These are phyloP conservation scores for Scolecobasidium constrictum DNA, from an alignment of 2,329 filamentous ascomycete genomes.

Conservation along the genomic window DNA sequence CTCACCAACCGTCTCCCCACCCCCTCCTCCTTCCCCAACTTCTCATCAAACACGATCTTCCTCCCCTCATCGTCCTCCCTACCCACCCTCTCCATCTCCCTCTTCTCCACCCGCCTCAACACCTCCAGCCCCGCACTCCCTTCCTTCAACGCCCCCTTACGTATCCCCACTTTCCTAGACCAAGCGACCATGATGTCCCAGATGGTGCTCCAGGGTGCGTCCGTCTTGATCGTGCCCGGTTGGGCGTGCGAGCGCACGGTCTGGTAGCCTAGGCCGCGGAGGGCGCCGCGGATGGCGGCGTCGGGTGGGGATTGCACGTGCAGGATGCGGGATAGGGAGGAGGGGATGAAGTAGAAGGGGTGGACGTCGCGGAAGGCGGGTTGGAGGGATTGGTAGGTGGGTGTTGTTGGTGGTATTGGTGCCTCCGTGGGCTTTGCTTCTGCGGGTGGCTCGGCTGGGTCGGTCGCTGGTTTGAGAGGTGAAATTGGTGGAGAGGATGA, in stretches of 20 bases:
- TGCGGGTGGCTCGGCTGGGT: too few relatives aligned
- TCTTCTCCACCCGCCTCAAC: conserved; percentile 30
- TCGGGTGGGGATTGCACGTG: conserved; percentile 74
- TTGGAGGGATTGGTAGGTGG: conserved; percentile 19
- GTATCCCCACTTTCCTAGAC: conserved; percentile 51
- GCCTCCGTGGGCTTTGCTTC: conserved; percentile 5
- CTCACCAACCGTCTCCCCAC: conserved; percentile 58
- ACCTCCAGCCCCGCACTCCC: conserved; percentile 64
- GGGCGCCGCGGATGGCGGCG: conserved; percentile 67
- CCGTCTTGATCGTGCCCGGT: conserved; percentile 81
- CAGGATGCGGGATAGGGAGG: conserved; percentile 61
- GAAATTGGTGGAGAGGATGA: too few relatives aligned
- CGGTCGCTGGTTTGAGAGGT: too few relatives aligned
- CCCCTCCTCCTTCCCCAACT: conserved; percentile 58
- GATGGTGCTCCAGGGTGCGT: conserved; percentile 80
- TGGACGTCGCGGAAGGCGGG: conserved; percentile 49
- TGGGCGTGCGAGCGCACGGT: conserved; percentile 83
- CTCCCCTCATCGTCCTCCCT: conserved; percentile 13
- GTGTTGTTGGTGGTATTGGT: background rate
- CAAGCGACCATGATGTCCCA: conserved; percentile 94
- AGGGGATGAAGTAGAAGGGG: conserved; percentile 81
- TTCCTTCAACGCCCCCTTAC: conserved; percentile 62
- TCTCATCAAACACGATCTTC: conserved; percentile 63
- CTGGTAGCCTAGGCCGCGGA: conserved; percentile 69
- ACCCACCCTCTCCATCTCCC: conserved; percentile 13